phyloP scores from a whole-genome alignment of 2,329 filamentous ascomycete genomes.

The Paraconiothyrium sp. region DNA sequence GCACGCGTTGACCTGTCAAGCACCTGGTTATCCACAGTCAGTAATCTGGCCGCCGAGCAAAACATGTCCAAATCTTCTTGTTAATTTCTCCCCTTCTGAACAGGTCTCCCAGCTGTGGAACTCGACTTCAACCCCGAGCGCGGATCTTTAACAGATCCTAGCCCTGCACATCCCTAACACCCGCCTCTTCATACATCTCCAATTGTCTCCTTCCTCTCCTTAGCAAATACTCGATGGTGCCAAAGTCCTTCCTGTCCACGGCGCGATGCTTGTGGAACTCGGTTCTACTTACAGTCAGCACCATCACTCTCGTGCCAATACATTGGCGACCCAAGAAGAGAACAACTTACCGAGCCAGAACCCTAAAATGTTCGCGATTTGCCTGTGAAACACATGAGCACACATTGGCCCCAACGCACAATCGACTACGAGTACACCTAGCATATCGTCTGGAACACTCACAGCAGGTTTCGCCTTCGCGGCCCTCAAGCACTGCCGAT shows the following conservation, averaged over 20 bases:
- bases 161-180: conserved; percentile 75
- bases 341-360: conserved; percentile 66
- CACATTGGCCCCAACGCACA: background rate
- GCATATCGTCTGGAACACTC: conserved; percentile 34
- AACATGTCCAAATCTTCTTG: no score
- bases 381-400: conserved; percentile 55
- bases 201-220: conserved; percentile 84
- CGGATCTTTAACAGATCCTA: background rate
- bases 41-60: no score
- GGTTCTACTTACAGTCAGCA: conserved; percentile 59
- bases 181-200: conserved; percentile 80
- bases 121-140: no score
- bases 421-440: background rate
- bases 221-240: conserved; percentile 83
- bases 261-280: conserved; percentile 73
- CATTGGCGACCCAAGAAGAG: background rate
- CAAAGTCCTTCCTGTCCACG: conserved; percentile 85
- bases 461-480: conserved; percentile 82
- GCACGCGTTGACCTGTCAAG: no score
- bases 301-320: background rate
- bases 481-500: conserved; percentile 84
- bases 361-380: conserved; percentile 68
- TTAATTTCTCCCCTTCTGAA: background rate
- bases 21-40: no score
- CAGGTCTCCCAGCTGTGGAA: no score